phyloP scores from a whole-genome alignment of 805 yeast genomes.

The Peterozyma xylosa region DNA sequence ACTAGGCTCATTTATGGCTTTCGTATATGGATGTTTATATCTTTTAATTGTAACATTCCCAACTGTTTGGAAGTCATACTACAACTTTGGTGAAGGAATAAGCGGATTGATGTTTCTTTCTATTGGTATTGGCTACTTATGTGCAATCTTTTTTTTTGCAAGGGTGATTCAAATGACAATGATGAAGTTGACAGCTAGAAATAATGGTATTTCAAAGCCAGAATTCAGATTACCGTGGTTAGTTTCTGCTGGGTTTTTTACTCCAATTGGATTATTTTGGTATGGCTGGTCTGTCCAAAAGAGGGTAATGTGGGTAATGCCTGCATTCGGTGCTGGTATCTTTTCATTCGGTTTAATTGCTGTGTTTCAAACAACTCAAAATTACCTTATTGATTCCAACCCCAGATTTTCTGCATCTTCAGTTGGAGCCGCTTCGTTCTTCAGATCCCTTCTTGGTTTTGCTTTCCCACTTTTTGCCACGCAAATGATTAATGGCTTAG shows the following conservation, averaged over 20 bases:
- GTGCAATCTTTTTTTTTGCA: constrained; percentile 46
- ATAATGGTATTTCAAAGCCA: constrained; percentile 51
- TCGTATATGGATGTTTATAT: constrained; percentile 60
- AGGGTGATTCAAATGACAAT: constrained; percentile 33
- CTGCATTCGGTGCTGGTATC: constrained; percentile 50
- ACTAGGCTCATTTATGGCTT: constrained; percentile 57
- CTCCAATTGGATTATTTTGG: constrained; percentile 59
- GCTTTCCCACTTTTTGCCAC: constrained; percentile 61
- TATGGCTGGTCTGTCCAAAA: constrained; percentile 67
- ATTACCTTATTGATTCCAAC: constrained; percentile 66
- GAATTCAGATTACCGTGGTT: constrained; percentile 52
- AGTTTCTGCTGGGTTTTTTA: constrained; percentile 38
- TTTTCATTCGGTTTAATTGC: constrained; percentile 55
- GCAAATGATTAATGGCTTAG: constrained; percentile 44
- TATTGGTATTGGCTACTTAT: constrained; percentile 44
- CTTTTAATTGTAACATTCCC: constrained; percentile 58
- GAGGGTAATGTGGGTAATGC: constrained; percentile 53
- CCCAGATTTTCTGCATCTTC: constrained; percentile 64
- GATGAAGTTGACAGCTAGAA: constrained; percentile 25
- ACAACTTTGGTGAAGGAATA: constrained; percentile 39
- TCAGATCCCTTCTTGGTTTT: constrained; percentile 62
- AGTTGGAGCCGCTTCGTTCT: constrained; percentile 60
- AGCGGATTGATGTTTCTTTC: constrained; percentile 55
- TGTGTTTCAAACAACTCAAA: constrained; percentile 61
- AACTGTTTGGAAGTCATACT: constrained; percentile 34